Evolutionary conservation across 129 eudicot genomes (phyloP).

Genomic region (Erigeron canadensis): DNA sequence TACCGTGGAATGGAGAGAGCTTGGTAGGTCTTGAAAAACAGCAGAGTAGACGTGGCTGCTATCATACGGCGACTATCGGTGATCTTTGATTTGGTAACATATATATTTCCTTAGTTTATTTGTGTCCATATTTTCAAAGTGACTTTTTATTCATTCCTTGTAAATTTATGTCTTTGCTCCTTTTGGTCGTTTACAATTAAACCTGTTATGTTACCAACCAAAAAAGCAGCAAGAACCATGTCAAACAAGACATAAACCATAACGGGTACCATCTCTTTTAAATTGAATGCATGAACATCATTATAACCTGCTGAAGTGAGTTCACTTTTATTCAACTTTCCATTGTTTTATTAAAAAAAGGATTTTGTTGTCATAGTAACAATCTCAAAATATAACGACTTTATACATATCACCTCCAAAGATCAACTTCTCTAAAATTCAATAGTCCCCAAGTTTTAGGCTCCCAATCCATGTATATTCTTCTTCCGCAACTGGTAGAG

Average conservation of each 20-base stretch:
- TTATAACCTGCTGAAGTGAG: background rate
- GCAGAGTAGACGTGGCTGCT: conserved; percentile 57
- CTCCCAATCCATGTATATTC: conserved; percentile 82
- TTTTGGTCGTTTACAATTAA: conserved; percentile 56
- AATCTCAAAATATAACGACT: conserved; percentile 65
- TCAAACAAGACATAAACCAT: conserved; percentile 23
- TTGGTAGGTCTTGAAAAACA: conserved; percentile 71
- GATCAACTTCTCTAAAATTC: conserved; percentile 62
- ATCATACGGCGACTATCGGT: conserved; percentile 60
- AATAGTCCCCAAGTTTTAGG: conserved; percentile 58
- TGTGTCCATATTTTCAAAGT: conserved; percentile 61
- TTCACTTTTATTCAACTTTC: too few relatives aligned
- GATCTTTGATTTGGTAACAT: conserved; percentile 62
- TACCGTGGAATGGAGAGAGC: conserved; percentile 70
- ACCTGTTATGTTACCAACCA: conserved; percentile 81
- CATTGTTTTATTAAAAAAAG: too few relatives aligned
- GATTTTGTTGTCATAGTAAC: conserved; percentile 77
- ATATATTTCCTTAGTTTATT: conserved; percentile 42
- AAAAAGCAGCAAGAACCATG: conserved; percentile 74
- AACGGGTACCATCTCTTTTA: background rate
- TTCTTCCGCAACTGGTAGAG: conserved; percentile 53
- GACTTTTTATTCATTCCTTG: conserved; percentile 68
- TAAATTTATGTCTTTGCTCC: conserved; percentile 71
- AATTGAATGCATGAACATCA: background rate
- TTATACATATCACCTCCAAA: conserved; percentile 55